Conservation (phyloP, 2,329 filamentous ascomycete species). For the Cytospora chrysosperma region DNA sequence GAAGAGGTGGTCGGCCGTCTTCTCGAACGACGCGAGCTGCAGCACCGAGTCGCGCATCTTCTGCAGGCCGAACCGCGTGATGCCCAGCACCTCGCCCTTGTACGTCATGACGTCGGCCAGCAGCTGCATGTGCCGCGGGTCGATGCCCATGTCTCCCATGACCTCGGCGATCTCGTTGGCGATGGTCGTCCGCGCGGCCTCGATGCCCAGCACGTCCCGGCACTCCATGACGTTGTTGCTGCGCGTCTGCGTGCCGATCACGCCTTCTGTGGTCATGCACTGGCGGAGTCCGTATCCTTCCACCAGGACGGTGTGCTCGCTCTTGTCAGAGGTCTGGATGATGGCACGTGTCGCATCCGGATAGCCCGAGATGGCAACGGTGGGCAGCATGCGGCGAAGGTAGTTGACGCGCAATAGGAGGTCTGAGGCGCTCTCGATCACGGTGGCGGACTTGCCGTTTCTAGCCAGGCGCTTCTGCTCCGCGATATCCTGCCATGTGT, state of each 20-base stretch:
- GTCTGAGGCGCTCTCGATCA: slow-evolving; percentile 53
- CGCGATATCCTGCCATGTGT: slow-evolving; percentile 49
- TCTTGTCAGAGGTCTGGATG: slow-evolving; percentile 74
- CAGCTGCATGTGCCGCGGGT: slow-evolving; percentile 96
- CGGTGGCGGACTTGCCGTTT: slow-evolving; percentile 43
- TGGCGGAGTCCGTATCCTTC: slow-evolving; percentile 89
- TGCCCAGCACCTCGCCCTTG: slow-evolving; percentile 94
- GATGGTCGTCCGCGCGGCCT: slow-evolving; percentile 88
- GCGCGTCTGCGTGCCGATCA: slow-evolving; percentile 71
- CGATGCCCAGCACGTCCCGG: slow-evolving; percentile 84
- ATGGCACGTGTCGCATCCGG: slow-evolving; percentile 82
- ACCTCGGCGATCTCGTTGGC: slow-evolving; percentile 83
- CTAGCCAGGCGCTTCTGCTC: slow-evolving; percentile 47
- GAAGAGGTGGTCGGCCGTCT: slow-evolving; percentile 96
- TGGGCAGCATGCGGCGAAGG: slow-evolving; percentile 77
- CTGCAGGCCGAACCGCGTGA: slow-evolving; percentile 91
- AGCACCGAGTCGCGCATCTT: slow-evolving; percentile 96
- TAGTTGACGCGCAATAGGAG: slow-evolving; percentile 79
- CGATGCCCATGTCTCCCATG: slow-evolving; percentile 93
- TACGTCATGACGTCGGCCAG: slow-evolving; percentile 98
- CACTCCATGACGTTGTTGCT: slow-evolving; percentile 92
- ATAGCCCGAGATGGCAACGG: slow-evolving; percentile 87
- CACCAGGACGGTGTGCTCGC: slow-evolving; percentile 74
- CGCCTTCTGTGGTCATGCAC: slow-evolving; percentile 92
- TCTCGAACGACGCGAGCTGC: slow-evolving; percentile 94